phyloP scores from a whole-genome alignment of 805 yeast genomes.

The Kazachstania taianensis region DNA sequence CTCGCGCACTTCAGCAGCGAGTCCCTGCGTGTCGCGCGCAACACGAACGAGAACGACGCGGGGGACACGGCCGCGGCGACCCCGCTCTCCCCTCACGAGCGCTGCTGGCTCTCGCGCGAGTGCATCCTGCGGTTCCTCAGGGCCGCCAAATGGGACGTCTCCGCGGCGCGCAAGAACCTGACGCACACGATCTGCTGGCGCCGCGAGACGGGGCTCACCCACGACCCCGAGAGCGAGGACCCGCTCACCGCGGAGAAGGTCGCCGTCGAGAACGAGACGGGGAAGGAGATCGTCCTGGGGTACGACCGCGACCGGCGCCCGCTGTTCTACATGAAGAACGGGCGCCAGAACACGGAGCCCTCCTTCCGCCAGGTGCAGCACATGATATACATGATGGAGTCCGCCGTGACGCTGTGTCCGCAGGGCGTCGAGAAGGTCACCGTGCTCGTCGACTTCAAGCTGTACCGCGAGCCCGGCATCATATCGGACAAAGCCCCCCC shows the following conservation, averaged over 20 bases:
- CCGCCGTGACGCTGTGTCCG: slow-evolving; percentile 43
- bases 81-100: slow-evolving; percentile 29
- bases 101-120: slow-evolving; percentile 37
- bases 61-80: neutral
- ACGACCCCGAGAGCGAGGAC: slow-evolving; percentile 27
- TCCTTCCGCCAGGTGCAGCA: slow-evolving; percentile 45
- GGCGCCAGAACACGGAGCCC: slow-evolving; percentile 45
- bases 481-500: slow-evolving; percentile 39
- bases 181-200: slow-evolving; percentile 45
- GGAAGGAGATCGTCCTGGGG: slow-evolving; percentile 45
- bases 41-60: slow-evolving; percentile 32
- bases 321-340: slow-evolving; percentile 41
- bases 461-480: slow-evolving; percentile 29
- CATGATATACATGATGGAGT: slow-evolving; percentile 47
- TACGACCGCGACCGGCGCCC: slow-evolving; percentile 47
- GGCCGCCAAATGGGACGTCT: slow-evolving; percentile 42
- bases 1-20: slow-evolving; percentile 15
- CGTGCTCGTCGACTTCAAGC: slow-evolving; percentile 45
- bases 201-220: slow-evolving; percentile 39
- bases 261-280: slow-evolving; percentile 41
- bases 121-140: slow-evolving; percentile 42
- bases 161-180: slow-evolving; percentile 35
- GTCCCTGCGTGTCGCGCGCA: slow-evolving; percentile 13
- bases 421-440: slow-evolving; percentile 50
- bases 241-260: slow-evolving; percentile 35